Base-by-base conservation (phyloP, 371 early-diverging fungal species). In the Chytridium lagenaria region DNA sequence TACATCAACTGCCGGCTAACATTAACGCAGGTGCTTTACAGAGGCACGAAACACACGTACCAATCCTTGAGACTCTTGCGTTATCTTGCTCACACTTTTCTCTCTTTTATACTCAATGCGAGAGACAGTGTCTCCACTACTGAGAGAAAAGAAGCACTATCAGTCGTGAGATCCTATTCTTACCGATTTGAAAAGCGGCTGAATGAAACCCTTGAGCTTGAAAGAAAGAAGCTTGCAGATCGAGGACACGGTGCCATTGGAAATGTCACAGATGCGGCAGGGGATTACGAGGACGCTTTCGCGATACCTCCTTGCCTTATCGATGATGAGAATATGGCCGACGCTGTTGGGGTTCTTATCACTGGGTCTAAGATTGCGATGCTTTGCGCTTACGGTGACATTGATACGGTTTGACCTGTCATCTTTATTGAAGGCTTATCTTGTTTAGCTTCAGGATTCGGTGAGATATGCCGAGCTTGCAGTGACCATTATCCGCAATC, bases 41-140 rank as follows among this genome's bases (percentile, higher is more conserved):
- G 84, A 2, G 86, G 79, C 28, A 84, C 86, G 5, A 77, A 73
- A 40, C 83, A 84, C 66, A 80, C 84, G 3, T 86, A 81, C 70
- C 83, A 86, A 49, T 81, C 81, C 2, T 67, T 86, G 63, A 77
- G 74, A 31, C 19, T 86, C 19, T 59, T 86, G 33, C 77, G 86
- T n/a, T 81, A 84, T 64, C 73, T 86, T 34, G 33, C 71, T 16
- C 86, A 86, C 67, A 70, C 84, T 0, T 86, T 84, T 49, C 59
- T 69, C 0, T 75, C 77, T 16, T 72, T 86, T 3, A 49, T 84
- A 3, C 49, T 34, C 28, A 38, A 75, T 31, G 70, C 69, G 69
- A 69, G 77, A 19, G 86, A 84, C 70, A 78, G 75, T 49, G 69
- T 82, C 31, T 50, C 72, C 28, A 67, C 59, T 15, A 77, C 73